Evolutionary conservation across 1,284 basidiomycete genomes (phyloP).

Genomic region (Anthracocystis walkeri): DNA sequence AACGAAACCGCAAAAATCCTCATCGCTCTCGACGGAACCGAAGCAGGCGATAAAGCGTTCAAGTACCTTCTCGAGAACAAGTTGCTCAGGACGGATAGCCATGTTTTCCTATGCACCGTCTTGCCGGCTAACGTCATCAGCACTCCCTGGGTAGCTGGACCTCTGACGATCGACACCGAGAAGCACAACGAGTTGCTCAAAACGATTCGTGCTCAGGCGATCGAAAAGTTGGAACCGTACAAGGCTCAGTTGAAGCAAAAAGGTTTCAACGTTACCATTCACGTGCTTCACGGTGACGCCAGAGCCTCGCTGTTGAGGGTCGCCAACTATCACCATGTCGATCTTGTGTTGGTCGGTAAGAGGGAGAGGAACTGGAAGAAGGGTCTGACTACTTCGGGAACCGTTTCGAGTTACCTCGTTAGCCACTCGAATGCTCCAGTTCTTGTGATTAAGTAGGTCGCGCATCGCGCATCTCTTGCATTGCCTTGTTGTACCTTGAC

Average conservation of each 20-base stretch:
- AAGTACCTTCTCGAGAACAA: slow-evolving; percentile 60
- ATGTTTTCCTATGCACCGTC: slow-evolving; percentile 65
- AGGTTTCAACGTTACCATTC: slow-evolving; percentile 65
- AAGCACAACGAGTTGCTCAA: slow-evolving; percentile 65
- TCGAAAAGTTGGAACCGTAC: slow-evolving; percentile 65
- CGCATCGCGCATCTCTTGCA: not conserved
- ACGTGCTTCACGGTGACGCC: slow-evolving; percentile 65
- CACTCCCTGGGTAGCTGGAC: slow-evolving; percentile 65
- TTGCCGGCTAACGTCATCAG: slow-evolving; percentile 63
- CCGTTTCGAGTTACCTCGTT: slow-evolving; percentile 61
- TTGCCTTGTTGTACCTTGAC: not conserved
- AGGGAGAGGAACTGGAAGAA: slow-evolving; percentile 59
- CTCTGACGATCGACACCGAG: slow-evolving; percentile 63
- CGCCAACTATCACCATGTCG: slow-evolving; percentile 59
- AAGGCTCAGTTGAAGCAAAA: slow-evolving; percentile 52
- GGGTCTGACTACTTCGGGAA: slow-evolving; percentile 46
- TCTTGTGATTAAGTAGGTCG: slow-evolving; percentile 64
- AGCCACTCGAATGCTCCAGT: slow-evolving; percentile 63
- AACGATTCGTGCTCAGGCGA: slow-evolving; percentile 58
- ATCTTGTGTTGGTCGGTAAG: slow-evolving; percentile 57
- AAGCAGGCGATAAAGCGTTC: slow-evolving; percentile 66
- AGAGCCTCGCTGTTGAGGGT: slow-evolving; percentile 60
- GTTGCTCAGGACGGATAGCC: slow-evolving; percentile 48
- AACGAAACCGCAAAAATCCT: slow-evolving; percentile 56
- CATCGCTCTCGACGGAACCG: slow-evolving; percentile 65